phyloP scores from a whole-genome alignment of 371 early-diverging fungal genomes.

The Rhizopus arrhizus region DNA sequence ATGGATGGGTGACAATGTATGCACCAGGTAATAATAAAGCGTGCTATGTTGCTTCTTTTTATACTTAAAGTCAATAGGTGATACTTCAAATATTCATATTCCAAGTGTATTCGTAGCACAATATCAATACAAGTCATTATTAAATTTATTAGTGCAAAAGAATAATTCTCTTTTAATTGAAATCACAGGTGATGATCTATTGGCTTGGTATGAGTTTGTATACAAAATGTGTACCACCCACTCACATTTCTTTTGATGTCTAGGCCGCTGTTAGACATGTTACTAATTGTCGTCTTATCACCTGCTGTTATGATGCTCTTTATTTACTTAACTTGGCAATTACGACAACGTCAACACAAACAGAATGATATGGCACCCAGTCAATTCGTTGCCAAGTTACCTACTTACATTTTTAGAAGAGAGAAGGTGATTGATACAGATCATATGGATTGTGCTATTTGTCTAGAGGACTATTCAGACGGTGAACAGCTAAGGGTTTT shows the following conservation, averaged over 20 bases:
- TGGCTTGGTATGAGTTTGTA: conserved; percentile 41
- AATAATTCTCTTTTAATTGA: conserved; percentile 42
- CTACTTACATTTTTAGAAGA: conserved; percentile 63
- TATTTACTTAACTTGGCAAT: conserved; percentile 73
- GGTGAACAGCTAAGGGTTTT: conserved; percentile 80
- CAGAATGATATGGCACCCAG: conserved; percentile 75
- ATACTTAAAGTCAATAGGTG: conserved; percentile 43
- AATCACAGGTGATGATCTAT: conserved; percentile 44
- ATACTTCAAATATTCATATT: conserved; percentile 76
- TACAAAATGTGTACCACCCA: too few species aligned
- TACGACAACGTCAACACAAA: conserved; percentile 71
- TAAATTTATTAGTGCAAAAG: conserved; percentile 37
- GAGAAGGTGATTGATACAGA: conserved; percentile 53
- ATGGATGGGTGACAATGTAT: conserved; percentile 89
- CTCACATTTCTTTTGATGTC: not conserved
- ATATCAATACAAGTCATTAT: conserved; percentile 63
- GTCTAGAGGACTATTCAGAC: conserved; percentile 89
- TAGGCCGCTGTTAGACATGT: conserved; percentile 71
- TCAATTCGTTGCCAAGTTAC: conserved; percentile 71
- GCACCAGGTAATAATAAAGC: conserved; percentile 62
- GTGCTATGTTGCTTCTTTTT: too few species aligned
- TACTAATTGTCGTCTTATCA: conserved; percentile 73
- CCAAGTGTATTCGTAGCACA: conserved; percentile 83
- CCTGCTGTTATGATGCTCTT: conserved; percentile 77
- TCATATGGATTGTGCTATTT: conserved; percentile 89